phyloP scores from a whole-genome alignment of 225 moss, liverwort and hornwort species.

The Straminergon stramineum region DNA sequence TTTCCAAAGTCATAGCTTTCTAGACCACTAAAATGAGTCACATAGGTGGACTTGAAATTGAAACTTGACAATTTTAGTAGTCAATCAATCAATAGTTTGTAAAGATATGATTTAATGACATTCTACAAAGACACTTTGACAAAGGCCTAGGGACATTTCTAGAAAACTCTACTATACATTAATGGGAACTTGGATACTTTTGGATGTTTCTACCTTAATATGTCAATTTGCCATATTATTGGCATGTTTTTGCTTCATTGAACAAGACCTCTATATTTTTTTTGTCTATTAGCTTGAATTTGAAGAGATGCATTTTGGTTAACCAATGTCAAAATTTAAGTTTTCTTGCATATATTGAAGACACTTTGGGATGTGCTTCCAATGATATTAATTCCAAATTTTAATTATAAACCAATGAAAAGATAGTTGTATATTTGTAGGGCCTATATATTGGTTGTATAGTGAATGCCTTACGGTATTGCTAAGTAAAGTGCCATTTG shows the following conservation, averaged over 20 bases:
- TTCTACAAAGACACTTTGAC: too few species aligned
- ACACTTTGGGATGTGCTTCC: not conserved
- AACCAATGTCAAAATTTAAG: not conserved
- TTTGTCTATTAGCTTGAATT: not conserved
- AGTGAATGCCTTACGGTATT: not conserved
- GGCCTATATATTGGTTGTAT: accelerated
- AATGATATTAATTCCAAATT: not conserved
- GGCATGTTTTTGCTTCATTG: not conserved
- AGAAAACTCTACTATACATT: too few species aligned
- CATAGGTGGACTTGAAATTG: too few species aligned
- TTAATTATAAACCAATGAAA: accelerated
- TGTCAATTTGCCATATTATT: not conserved
- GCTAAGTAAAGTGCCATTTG: too few species aligned
- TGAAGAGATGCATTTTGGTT: not conserved
- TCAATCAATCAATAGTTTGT: too few species aligned
- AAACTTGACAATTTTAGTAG: too few species aligned
- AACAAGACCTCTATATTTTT: not conserved
- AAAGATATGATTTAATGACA: too few species aligned
- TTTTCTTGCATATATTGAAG: not conserved
- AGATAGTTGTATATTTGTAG: not conserved
- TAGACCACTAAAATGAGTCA: too few species aligned
- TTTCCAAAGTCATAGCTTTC: too few species aligned
- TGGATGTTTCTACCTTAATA: too few species aligned
- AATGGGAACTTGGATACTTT: too few species aligned
- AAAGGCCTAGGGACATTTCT: too few species aligned